Evolutionary conservation across 2,329 filamentous ascomycete species (phyloP), one percentile per base, ranked within the genome.

Genomic region (Cladosporium sp.): DNA sequence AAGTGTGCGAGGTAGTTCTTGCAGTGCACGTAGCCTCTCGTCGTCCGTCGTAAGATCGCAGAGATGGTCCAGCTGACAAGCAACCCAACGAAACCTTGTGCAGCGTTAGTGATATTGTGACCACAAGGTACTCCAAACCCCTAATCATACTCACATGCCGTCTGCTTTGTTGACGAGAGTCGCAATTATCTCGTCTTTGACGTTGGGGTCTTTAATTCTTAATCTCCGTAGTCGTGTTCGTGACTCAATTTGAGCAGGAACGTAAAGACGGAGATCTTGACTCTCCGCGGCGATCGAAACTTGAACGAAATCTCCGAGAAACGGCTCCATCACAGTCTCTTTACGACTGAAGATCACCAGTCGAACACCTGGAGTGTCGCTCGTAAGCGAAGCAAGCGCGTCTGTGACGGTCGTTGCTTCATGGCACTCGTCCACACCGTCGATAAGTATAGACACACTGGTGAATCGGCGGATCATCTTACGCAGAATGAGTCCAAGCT

Each of bases 61-160:
- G 2, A 61, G 46, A 53, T 61, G 58, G 16, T 61, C 58, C 3
- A 61, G 30, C 23, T 61, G 58, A 53, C 58, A 61, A n/a, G 25
- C 36, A 7, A 61, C 58, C 58, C 58, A 61, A 34, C 58, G 43
- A 26, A 61, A 61, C 54, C 54, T 58, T 8, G 21, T 1, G 18
- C 13, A 18, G 3, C 18, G 30, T 56, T 1, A 56, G 28, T 10
- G 7, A 7, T 4, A 16, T 32, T n/a, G n/a, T n/a, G n/a, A n/a
- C n/a, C n/a, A n/a, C n/a, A n/a, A n/a, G n/a, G n/a, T n/a, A n/a
- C n/a, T n/a, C 18, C n/a, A 14, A 28, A 28, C 28, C 7, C 28
- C 28, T 28, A 4, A 7, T 7, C 28, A 28, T 7, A 58, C 54
- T 43, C 23, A 58, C 58, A 61, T 61, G 7, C 58, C 58, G 16